Base-by-base conservation (phyloP, 202 grass and related monocot genomes). In the Eragrostis tef region DNA sequence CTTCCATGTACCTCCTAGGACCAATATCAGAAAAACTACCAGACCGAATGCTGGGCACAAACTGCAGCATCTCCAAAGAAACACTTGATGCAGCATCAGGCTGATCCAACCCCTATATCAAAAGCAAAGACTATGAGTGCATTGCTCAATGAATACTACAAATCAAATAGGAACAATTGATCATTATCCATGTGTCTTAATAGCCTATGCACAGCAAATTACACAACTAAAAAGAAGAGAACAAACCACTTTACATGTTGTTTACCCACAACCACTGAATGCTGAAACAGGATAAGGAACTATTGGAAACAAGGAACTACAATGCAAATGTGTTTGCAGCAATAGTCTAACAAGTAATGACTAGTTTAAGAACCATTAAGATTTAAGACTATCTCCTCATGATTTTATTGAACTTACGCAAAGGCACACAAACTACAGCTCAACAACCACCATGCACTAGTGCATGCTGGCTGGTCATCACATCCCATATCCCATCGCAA, bases 21-120 rank as follows among this genome's bases (percentile, higher is more conserved):
- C 96, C 96, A 70, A 96, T 96, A 71, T 96, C 93, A n/a, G 87
- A 83, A 64, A 92, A 99, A 80, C 93, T 96, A 49, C 96, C 96
- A 31, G 96, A 99, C 5, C 90, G 87, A 49, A 93, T 89, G 14
- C 27, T 96, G 68, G 96, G 93, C 36, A 91, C 54, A 81, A 95
- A 96, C 54, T 75, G 83, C 20, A 83, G 39, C 4, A 44, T 75
- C 64, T 90, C 88, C 0, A 79, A 52, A 9, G 85, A 79, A 4
- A 79, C 68, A 48, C 85, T 89, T 0, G 86, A 21, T 12, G 49
- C 84, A 26, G 56, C 88, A 68, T 80, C 76, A 1, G 64, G 65
- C 13, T 41, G 45, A 20, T 84, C 87, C 74, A 93, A 62, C 21
- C 75, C 80, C 90, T 98, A 70, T 44, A 84, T 52, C 7, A 74